phyloP scores from a whole-genome alignment of 2,329 filamentous ascomycete species.

The Pseudogymnoascus sp. region DNA sequence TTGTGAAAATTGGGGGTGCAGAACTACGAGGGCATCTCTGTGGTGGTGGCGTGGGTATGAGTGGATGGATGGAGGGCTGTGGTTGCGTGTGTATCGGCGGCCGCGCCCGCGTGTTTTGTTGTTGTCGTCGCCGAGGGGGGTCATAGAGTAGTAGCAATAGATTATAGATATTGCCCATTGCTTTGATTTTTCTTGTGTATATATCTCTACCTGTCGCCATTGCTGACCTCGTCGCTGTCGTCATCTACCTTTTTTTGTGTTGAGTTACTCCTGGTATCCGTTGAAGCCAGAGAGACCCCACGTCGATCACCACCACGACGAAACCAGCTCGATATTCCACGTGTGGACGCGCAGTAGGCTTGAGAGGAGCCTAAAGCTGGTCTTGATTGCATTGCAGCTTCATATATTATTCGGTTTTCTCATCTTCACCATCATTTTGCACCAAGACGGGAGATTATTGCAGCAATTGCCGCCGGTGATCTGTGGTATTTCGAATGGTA shows the following conservation, averaged over 20 bases:
- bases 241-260: neutral
- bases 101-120: neutral
- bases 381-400: neutral
- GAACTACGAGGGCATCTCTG: neutral
- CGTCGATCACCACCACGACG: neutral
- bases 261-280: neutral
- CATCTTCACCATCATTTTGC: neutral
- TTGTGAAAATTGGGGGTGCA: slow-evolving; percentile 3
- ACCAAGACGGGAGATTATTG: neutral
- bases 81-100: slow-evolving; percentile 1
- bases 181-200: neutral
- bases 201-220: neutral
- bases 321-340: neutral
- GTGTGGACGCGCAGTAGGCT: neutral
- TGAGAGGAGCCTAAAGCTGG: neutral
- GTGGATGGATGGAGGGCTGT: slow-evolving; percentile 9
- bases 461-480: neutral
- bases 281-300: slow-evolving; percentile 3
- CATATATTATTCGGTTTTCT: neutral
- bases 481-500: neutral
- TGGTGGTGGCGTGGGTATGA: neutral
- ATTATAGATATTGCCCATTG: neutral
- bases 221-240: neutral
- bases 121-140: neutral
- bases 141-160: neutral